Conservation (phyloP, 805 yeast species). For the Myxozyma nipponensis region DNA sequence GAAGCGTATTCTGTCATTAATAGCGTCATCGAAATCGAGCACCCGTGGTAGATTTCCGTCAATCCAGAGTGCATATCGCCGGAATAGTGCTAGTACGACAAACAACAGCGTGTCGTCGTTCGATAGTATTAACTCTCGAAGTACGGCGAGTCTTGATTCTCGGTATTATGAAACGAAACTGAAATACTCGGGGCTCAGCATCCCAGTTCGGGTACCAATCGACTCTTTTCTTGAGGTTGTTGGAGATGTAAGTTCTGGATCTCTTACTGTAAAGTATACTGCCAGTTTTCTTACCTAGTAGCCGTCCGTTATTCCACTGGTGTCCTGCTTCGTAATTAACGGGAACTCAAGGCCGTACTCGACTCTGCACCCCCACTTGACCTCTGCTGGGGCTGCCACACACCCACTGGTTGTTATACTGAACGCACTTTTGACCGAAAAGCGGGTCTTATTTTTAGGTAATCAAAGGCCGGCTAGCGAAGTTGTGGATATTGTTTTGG, state of each 20-base stretch:
- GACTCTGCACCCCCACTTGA: conserved; percentile 43
- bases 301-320: conserved; percentile 1
- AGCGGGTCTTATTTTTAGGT: conserved; percentile 48
- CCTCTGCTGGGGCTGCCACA: conserved; percentile 52
- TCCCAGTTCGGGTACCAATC: conserved; percentile 37
- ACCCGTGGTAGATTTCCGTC: no score
- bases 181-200: conserved; percentile 31
- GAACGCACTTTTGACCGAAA: conserved; percentile 52
- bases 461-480: conserved; percentile 49
- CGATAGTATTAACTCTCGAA: neutral
- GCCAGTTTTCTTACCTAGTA: no score
- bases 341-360: conserved; percentile 14
- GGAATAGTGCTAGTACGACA: neutral
- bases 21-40: conserved; percentile 29
- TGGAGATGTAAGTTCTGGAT: conserved; percentile 32
- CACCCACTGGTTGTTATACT: conserved; percentile 52
- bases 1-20: conserved; percentile 31
- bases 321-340: conserved; percentile 1
- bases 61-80: no score
- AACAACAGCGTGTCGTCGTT: neutral
- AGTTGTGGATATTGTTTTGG: conserved; percentile 50
- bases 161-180: conserved; percentile 35
- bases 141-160: conserved; percentile 26
- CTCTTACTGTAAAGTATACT: no score
- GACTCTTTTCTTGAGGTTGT: conserved; percentile 33